These are phyloP conservation scores for Monosporozyma unispora DNA, from an alignment of 805 yeast genomes.

Conservation along the genomic window DNA sequence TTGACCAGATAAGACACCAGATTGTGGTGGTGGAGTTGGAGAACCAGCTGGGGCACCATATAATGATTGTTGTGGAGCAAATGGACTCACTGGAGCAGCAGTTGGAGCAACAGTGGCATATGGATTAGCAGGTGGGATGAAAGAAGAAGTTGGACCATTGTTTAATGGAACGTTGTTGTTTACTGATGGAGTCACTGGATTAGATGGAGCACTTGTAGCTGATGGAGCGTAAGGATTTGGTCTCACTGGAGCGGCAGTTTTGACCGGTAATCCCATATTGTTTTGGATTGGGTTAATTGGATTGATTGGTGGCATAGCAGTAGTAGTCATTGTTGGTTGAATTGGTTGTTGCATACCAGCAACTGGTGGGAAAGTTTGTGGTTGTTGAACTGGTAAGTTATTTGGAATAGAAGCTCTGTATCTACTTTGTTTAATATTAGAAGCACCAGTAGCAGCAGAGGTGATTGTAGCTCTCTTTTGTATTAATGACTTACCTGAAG, in stretches of 20 bases:
- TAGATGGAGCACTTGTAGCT: slow-evolving; percentile 6
- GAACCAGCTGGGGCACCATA: background rate
- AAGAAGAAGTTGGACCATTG: slow-evolving; percentile 10
- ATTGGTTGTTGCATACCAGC: background rate
- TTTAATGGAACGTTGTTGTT: slow-evolving; percentile 11
- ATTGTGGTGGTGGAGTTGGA: slow-evolving; percentile 21
- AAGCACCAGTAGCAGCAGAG: background rate
- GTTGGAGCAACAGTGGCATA: slow-evolving; percentile 20
- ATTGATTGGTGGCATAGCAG: background rate
- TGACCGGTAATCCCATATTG: slow-evolving; percentile 5
- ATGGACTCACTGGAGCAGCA: slow-evolving; percentile 10
- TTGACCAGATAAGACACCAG: slow-evolving; percentile 29
- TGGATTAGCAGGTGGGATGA: slow-evolving; percentile 23
- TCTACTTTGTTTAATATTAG: background rate
- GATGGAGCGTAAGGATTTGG: slow-evolving; percentile 16
- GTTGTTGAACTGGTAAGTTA: background rate
- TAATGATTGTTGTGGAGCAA: background rate
- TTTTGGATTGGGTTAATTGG: slow-evolving; percentile 3
- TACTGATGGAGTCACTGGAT: background rate
- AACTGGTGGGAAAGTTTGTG: slow-evolving; percentile 1
- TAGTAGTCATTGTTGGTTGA: slow-evolving; percentile 2
- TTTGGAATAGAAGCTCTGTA: slow-evolving; percentile 3
- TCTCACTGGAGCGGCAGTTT: slow-evolving; percentile 5
- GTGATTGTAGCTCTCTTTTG: slow-evolving; percentile 4
- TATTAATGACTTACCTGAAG: slow-evolving; percentile 35